Percentiles rank a stretch among this genome's conserved stretches.
Conservation (phyloP, 2,329 filamentous ascomycete species). For the Fusarium citri region DNA sequence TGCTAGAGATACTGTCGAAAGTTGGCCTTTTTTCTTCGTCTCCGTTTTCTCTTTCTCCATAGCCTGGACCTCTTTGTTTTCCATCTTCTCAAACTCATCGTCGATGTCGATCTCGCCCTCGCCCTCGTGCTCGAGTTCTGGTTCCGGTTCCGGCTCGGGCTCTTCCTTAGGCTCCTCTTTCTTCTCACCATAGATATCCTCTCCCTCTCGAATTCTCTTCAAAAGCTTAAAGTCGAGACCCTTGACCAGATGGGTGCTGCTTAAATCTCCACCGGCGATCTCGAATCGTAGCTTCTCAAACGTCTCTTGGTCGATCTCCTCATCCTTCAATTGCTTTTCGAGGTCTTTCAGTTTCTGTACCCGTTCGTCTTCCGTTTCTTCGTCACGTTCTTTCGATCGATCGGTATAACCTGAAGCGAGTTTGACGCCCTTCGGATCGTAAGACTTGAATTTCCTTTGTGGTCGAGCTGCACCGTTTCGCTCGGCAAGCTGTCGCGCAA, state of each 20-base stretch:
- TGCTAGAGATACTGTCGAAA: constrained; percentile 64
- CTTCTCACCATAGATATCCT: constrained; percentile 68
- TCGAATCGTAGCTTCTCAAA: constrained; percentile 81
- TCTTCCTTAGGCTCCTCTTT: constrained; percentile 46
- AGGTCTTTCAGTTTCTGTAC: constrained; percentile 79
- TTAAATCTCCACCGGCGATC: constrained; percentile 84
- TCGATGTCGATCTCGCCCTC: constrained; percentile 62
- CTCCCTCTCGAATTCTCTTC: constrained; percentile 74
- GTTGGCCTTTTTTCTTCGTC: constrained; percentile 69
- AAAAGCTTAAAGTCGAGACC: constrained; percentile 88
- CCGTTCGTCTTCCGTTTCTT: constrained; percentile 64
- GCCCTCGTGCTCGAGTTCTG: constrained; percentile 43
- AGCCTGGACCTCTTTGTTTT: constrained; percentile 65
- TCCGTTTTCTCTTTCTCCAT: constrained; percentile 62
- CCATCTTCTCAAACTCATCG: constrained; percentile 72
- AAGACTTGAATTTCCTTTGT: constrained; percentile 80
- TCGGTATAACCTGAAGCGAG: constrained; percentile 86
- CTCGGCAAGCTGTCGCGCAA: constrained; percentile 86
- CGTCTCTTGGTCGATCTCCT: constrained; percentile 82
- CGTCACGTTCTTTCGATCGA: constrained; percentile 74
- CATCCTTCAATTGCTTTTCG: constrained; percentile 83
- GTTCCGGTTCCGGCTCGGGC: constrained; percentile 40
- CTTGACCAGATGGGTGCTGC: constrained; percentile 88
- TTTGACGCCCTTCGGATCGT: constrained; percentile 84
- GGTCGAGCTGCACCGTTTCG: constrained; percentile 67